These are phyloP conservation scores for Trichoderma cornu-damae DNA, from an alignment of 2,329 filamentous ascomycete species.

Conservation along the genomic window DNA sequence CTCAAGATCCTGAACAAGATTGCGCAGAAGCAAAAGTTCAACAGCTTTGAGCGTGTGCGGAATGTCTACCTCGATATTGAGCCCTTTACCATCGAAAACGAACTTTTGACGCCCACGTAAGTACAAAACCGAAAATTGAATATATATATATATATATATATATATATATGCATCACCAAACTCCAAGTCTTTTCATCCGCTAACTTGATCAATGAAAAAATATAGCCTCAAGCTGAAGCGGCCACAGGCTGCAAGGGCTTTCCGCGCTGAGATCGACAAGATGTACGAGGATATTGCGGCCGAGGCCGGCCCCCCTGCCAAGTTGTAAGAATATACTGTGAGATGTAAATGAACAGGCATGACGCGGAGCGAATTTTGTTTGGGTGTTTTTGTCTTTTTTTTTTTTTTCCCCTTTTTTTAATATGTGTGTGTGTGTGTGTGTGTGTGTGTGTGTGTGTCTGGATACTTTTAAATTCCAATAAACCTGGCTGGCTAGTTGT, in stretches of 20 bases:
- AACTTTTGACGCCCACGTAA: constrained; percentile 83
- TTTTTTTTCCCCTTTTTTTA: background rate
- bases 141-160: too few relatives aligned
- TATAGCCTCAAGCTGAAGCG: constrained; percentile 52
- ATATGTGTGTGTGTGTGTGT: background rate
- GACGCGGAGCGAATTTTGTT: constrained; percentile 3
- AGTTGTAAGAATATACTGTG: constrained; percentile 35
- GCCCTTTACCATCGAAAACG: constrained; percentile 90
- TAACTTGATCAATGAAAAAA: background rate
- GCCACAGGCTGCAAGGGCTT: constrained; percentile 50
- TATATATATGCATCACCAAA: too few relatives aligned
- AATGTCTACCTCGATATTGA: constrained; percentile 73
- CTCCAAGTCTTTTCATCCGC: too few relatives aligned
- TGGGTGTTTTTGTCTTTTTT: background rate
- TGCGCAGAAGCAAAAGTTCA: constrained; percentile 80
- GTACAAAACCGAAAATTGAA: constrained; percentile 38
- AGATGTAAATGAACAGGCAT: constrained; percentile 5
- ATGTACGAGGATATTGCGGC: constrained; percentile 53
- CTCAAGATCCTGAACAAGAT: constrained; percentile 73
- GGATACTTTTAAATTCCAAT: background rate
- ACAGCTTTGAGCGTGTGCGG: constrained; percentile 79
- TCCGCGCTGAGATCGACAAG: constrained; percentile 47
- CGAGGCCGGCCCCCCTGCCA: constrained; percentile 32
- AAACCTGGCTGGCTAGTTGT: background rate
- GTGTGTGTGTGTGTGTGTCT: background rate